Base-by-base conservation (phyloP, 148 eudicot genomes). In the Cornus kousa region DNA sequence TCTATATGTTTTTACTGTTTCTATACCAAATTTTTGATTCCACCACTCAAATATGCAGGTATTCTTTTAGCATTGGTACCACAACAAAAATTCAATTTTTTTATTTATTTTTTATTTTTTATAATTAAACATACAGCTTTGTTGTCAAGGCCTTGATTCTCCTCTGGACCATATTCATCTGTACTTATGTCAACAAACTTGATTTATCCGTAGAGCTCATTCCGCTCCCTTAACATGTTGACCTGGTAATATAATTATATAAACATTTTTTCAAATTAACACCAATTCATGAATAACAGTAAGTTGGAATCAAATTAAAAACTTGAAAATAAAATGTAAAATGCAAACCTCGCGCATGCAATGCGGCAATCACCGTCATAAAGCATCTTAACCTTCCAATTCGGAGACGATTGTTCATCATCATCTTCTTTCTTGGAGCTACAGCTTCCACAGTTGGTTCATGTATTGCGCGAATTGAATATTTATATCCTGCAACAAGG, bases 341-440 rank as follows among this genome's bases (percentile, higher is more conserved):
- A 53, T 0, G 5, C 64, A 65, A 80, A 96, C 99, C 92, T 96
- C 99, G 14, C 90, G 91, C 98, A 96, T 90, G 76, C 99, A 96
- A 37, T 93, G 90, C 0, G 99, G 85, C 99, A 96, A 67, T 93
- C 99, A 53, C 99, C 99, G 86, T 96, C 99, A 80, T 89, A 96
- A 23, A 96, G 87, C 99, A 96, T 96, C 82, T 96, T 96, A 80
- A 96, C 78, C 78, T 93, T 87, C 99, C 97, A 96, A 85, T 88
- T 89, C 7, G 79, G 84, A 73, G 89, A 72, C 71, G 89, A 81
- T 37, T 84, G 72, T 5, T n/a, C n/a, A n/a, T 67, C 85, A 64
- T 64, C 86, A 60, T 71, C 86, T 35, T 80, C 85, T 73, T 84
- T 86, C 76, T 86, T 87, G 88, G 85, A 82, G 87, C 73, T 74